phyloP scores from a whole-genome alignment of 1,284 basidiomycete species.

The Puccinia novopanici region DNA sequence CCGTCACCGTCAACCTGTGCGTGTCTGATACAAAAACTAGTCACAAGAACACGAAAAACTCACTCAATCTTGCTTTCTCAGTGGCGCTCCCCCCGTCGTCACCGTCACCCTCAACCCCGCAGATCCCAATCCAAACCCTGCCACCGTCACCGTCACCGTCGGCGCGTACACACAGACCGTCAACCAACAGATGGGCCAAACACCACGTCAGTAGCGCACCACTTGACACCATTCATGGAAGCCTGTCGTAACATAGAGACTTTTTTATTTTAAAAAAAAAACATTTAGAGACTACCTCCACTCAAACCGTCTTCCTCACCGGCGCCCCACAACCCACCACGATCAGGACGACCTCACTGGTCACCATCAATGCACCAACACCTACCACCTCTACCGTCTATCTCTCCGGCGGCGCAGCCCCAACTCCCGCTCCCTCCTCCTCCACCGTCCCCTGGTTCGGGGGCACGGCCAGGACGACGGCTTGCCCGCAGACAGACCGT shows the following conservation, averaged over 20 bases:
- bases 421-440: neutral
- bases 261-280: neutral
- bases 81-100: constrained; percentile 17
- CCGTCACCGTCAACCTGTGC: constrained; percentile 38
- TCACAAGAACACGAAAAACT: neutral
- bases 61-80: neutral
- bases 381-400: constrained; percentile 24
- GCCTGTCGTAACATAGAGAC: too few relatives aligned
- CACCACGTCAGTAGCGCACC: constrained; percentile 1
- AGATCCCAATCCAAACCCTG: constrained; percentile 1
- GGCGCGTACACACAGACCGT: constrained; percentile 34
- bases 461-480: neutral
- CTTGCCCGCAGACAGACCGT: constrained; percentile 34
- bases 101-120: constrained; percentile 35
- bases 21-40: too few relatives aligned
- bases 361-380: constrained; percentile 1
- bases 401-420: neutral
- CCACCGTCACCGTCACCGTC: constrained; percentile 41
- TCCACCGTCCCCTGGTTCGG: constrained; percentile 12
- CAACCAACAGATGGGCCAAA: neutral
- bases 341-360: constrained; percentile 26
- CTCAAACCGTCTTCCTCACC: constrained; percentile 27
- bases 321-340: constrained; percentile 21
- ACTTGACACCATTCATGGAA: too few relatives aligned
- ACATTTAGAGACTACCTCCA: constrained; percentile 25